Evolutionary conservation across 2,329 filamentous ascomycete genomes (phyloP), one percentile per base, ranked within the genome.

Genomic region (Xylariaceae sp.): DNA sequence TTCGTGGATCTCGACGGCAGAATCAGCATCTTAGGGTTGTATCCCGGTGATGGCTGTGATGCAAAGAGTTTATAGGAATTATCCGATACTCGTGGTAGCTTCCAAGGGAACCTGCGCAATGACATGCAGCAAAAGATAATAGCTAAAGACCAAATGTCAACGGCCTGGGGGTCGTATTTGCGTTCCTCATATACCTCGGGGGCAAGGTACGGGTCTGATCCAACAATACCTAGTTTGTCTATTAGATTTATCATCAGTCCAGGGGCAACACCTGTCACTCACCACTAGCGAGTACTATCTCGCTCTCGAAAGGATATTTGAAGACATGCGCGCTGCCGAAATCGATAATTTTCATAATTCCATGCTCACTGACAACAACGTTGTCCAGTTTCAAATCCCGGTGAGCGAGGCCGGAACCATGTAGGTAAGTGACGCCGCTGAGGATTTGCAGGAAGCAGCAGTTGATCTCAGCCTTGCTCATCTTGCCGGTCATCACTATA

Each of bases 71-170:
- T 92, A 73, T 89, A 99, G 0, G 91, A 96, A 70, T 95, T 97
- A 70, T 99, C 94, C 3, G 89, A 89, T 69, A 91, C 76, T 39
- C 92, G 84, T 4, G 94, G 94, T 34, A 95, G 85, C 74, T 99
- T 99, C 94, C 94, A 99, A 0, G 94, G 94, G 67, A 99, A 99
- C 34, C 94, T 80, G 19, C 94, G 83, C 40, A 99, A 77, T 5
- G 90, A 94, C 94, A 99, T 99, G 76, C 94, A 99, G 72, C 94
- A 97, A 73, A 92, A 99, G 51, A 99, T 97, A 63, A 99, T 99
- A 16, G 92, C 94, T 55, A 99, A 78, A 10, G 94, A 99, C 94
- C 94, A 99, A 55, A 99, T 91, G 72, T 99, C 94, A 1, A 92
- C 89, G 6, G 91, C 89, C 58, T 92, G 88, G 1, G 94, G 91